Percentiles rank a stretch among this genome's conserved stretches.
phyloP scores from a whole-genome alignment of 495 filamentous ascomycete genomes.

The Neurospora sp. region DNA sequence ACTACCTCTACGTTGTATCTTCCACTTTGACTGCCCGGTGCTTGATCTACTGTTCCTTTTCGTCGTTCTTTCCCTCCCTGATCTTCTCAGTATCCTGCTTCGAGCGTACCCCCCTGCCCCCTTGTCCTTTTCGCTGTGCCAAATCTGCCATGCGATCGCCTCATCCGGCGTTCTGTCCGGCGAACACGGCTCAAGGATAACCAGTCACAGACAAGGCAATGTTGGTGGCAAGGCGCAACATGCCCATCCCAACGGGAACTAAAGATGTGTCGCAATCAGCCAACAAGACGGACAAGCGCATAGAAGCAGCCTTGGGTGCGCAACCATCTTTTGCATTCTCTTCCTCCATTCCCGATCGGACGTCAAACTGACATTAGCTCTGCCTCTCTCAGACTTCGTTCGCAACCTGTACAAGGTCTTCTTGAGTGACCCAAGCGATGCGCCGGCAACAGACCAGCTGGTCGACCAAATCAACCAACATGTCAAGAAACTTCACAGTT shows the following conservation, averaged over 20 bases:
- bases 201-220: background rate
- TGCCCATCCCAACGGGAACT: background rate
- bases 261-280: background rate
- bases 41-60: background rate
- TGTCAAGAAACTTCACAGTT: conserved; percentile 18
- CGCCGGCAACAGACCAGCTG: conserved; percentile 13
- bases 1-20: background rate
- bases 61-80: background rate
- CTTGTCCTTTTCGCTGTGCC: background rate
- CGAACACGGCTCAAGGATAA: background rate
- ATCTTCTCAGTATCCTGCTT: background rate
- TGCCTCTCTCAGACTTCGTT: conserved; percentile 10
- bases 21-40: background rate
- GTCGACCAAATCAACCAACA: conserved; percentile 30
- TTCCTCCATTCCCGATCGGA: background rate
- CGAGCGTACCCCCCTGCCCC: background rate
- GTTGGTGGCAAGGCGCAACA: background rate
- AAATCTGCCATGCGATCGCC: background rate
- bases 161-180: background rate
- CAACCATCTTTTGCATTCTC: background rate
- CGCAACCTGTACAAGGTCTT: conserved; percentile 10
- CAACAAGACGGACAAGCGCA: conserved; percentile 5
- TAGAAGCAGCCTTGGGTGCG: conserved; percentile 12
- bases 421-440: conserved; percentile 10
- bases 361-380: background rate